A percentile compares a stretch with the other conserved stretches of the same genome.
Conservation (phyloP, 163 green algal species). For the Chlamydomonas reinhardtii region DNA sequence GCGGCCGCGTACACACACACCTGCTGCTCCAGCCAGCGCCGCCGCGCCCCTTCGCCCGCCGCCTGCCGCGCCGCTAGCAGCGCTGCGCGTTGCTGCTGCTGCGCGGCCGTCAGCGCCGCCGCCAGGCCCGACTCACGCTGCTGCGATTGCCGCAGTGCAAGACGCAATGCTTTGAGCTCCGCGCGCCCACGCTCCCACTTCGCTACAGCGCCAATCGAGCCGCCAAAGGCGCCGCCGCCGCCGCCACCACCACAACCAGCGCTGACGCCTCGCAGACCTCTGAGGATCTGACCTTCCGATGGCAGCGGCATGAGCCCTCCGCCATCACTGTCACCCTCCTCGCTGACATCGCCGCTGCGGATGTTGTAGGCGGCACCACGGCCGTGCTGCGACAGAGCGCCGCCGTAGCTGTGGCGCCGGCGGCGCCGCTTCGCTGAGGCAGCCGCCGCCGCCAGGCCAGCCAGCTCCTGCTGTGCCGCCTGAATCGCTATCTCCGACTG, state of each 20-base stretch:
- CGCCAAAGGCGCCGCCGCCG: not conserved
- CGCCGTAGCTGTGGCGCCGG: not conserved
- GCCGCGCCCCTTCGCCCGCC: not conserved
- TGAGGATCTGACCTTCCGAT: no score
- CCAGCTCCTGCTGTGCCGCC: slow-evolving; percentile 26
- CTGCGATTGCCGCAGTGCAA: slow-evolving; percentile 6
- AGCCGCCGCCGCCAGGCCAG: not conserved
- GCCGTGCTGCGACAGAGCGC: not conserved
- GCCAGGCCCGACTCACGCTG: slow-evolving; percentile 15
- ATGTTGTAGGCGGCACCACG: no score
- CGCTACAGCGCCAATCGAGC: not conserved
- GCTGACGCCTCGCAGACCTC: no score
- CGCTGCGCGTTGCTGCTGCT: slow-evolving; percentile 17
- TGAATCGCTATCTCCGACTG: not conserved
- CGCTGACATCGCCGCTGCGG: no score
- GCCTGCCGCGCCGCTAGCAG: slow-evolving; percentile 22
- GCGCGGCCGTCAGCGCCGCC: slow-evolving; percentile 9
- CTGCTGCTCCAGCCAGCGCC: slow-evolving; percentile 25
- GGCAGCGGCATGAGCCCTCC: no score
- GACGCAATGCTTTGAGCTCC: not conserved
- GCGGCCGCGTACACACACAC: not conserved
- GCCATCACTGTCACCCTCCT: no score
- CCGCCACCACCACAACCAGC: not conserved
- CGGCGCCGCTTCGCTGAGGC: not conserved
- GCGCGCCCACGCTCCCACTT: not conserved